Evolutionary conservation across 2,329 filamentous ascomycete species (phyloP), one percentile per base, ranked within the genome.

Genomic region (Periconia sp.): DNA sequence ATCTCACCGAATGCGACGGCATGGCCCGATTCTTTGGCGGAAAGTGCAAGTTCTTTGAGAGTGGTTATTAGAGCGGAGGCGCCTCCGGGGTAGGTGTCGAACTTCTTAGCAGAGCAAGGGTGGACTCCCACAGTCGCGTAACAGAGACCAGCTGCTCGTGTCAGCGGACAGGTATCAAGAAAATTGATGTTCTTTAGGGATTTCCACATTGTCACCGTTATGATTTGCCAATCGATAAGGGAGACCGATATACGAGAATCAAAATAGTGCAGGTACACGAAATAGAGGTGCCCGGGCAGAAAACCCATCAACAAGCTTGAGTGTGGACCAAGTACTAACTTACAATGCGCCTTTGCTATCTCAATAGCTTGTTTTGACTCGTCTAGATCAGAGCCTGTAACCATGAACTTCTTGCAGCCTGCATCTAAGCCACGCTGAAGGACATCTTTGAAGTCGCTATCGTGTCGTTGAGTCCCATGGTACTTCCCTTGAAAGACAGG

Each of bases 111-210:
- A 52, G 84, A 87, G 72, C 94, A 99, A 11, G 94, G 94, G 67
- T 99, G 94, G 30, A 99, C 90, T 52, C 94, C 94, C 8, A 95
- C 86, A 1, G 94, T 99, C 16, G 88, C 86, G 69, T 90, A 99
- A 62, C 95, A 90, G 23, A 84, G 81, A 15, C 87, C 87, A 16
- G 90, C 88, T 91, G 52, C 6, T 21, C 5, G 16, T 18, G 22
- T 47, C 33, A 47, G 39, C 13, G 25, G 9, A 21, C n/a, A n/a
- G n/a, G n/a, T n/a, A n/a, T n/a, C n/a, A n/a, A n/a, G n/a, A n/a
- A n/a, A n/a, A n/a, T n/a, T n/a, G n/a, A n/a, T n/a, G n/a, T n/a
- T n/a, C n/a, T n/a, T n/a, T n/a, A n/a, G n/a, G n/a, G n/a, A n/a
- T n/a, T n/a, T n/a, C n/a, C n/a, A n/a, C n/a, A n/a, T n/a, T n/a